phyloP scores from a whole-genome alignment of 23 red algal species.

The Chondrus crispus region DNA sequence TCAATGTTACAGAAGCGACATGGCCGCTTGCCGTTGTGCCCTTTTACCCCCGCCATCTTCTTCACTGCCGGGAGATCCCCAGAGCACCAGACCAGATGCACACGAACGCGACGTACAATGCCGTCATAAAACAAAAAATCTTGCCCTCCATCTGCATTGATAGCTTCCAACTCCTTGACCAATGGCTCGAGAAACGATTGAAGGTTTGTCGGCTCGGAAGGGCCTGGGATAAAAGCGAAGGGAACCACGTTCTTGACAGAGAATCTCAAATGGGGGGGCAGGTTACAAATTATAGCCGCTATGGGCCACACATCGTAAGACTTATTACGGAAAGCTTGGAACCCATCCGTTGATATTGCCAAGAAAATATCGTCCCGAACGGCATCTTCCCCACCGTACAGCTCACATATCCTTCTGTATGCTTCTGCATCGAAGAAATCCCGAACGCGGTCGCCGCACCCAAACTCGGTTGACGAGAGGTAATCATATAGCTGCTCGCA shows the following conservation, averaged over 20 bases:
- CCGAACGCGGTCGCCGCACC: background rate
- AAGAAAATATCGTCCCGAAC: background rate
- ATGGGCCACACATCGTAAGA: background rate
- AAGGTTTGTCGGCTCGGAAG: background rate
- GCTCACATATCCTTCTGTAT: background rate
- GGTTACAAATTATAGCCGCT: background rate
- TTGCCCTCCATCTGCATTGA: background rate
- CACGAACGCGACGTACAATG: background rate
- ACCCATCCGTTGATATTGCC: background rate
- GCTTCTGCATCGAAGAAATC: background rate
- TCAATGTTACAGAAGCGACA: background rate
- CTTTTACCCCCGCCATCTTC: background rate
- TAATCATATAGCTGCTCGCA: background rate
- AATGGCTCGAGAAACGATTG: slow-evolving; percentile 1
- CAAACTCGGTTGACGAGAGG: background rate
- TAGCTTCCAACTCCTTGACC: background rate
- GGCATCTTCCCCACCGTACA: background rate
- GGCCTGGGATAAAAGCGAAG: background rate
- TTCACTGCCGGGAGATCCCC: background rate
- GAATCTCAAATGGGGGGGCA: background rate
- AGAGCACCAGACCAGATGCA: background rate
- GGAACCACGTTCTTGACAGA: background rate
- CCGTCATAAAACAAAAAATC: background rate
- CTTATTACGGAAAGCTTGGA: background rate
- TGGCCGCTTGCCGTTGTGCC: background rate